Percentiles rank a stretch among this genome's conserved stretches.
Evolutionary conservation across 257 asterid genomes (phyloP).

Genomic region (Mitragyna speciosa): DNA sequence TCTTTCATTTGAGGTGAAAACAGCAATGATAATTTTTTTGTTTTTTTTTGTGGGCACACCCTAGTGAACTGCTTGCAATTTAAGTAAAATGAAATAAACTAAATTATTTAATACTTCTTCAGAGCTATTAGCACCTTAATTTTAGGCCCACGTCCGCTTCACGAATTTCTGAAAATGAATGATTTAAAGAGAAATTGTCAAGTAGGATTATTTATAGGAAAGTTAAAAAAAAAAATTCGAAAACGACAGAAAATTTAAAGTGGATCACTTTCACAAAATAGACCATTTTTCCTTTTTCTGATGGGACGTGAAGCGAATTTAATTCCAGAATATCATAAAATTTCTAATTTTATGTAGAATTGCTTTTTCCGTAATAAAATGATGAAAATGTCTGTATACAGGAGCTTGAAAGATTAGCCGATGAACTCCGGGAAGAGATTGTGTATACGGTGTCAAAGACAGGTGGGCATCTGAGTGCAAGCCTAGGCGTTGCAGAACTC

Average conservation of each 20-base stretch:
- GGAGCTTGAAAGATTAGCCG: constrained; percentile 51
- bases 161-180: not conserved
- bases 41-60: too few species aligned
- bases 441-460: constrained; percentile 61
- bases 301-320: not conserved
- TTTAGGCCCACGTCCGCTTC: not conserved
- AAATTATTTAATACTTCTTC: too few species aligned
- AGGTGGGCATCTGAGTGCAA: constrained; percentile 69
- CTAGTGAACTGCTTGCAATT: not conserved
- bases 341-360: not conserved
- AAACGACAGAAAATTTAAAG: not conserved
- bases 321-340: too few species aligned
- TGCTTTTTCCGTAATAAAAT: not conserved
- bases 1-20: constrained; percentile 50
- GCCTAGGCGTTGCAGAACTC: constrained; percentile 64
- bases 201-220: not conserved
- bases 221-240: not conserved
- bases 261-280: not conserved
- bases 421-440: constrained; percentile 62
- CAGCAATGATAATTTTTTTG: not conserved
- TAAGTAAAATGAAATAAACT: not conserved
- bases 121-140: too few species aligned
- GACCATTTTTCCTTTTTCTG: not conserved
- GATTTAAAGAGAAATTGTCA: not conserved
- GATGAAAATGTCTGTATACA: not conserved